These are phyloP conservation scores for Kuraishia hungarica DNA, from an alignment of 805 yeast genomes.

Conservation along the genomic window DNA sequence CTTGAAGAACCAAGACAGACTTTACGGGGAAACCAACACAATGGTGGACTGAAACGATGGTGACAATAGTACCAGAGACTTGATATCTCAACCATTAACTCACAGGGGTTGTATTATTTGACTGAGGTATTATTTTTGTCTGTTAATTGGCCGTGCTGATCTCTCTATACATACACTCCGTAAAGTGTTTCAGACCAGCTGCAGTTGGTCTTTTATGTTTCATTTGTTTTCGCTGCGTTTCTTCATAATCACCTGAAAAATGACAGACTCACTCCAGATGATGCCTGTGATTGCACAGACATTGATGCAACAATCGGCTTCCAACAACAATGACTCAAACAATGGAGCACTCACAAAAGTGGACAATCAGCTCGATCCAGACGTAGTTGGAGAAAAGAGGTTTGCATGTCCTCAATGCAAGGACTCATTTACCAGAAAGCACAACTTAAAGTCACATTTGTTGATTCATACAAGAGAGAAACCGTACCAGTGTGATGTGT, in stretches of 20 bases:
- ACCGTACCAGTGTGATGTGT: conserved; percentile 55
- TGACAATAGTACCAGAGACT: no score
- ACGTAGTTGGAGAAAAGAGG: conserved; percentile 12
- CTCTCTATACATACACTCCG: no score
- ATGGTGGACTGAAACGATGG: background rate
- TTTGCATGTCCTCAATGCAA: conserved; percentile 51
- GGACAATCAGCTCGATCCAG: background rate
- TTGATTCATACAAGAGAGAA: conserved; percentile 58
- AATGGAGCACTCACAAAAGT: background rate
- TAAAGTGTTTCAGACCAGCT: no score
- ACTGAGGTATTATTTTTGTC: no score
- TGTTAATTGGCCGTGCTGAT: no score
- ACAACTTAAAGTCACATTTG: conserved; percentile 65
- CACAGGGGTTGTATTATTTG: no score
- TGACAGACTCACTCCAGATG: conserved; percentile 4
- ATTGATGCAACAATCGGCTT: conserved; percentile 6
- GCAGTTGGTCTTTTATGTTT: no score
- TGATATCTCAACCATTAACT: no score
- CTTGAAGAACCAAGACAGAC: background rate
- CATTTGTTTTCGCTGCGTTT: no score
- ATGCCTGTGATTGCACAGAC: conserved; percentile 9
- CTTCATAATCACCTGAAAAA: background rate
- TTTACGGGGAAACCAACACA: background rate
- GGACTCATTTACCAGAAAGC: conserved; percentile 62
- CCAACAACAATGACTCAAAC: background rate